phyloP scores from a whole-genome alignment of 371 early-diverging fungal species.

The Mortierella sp. region DNA sequence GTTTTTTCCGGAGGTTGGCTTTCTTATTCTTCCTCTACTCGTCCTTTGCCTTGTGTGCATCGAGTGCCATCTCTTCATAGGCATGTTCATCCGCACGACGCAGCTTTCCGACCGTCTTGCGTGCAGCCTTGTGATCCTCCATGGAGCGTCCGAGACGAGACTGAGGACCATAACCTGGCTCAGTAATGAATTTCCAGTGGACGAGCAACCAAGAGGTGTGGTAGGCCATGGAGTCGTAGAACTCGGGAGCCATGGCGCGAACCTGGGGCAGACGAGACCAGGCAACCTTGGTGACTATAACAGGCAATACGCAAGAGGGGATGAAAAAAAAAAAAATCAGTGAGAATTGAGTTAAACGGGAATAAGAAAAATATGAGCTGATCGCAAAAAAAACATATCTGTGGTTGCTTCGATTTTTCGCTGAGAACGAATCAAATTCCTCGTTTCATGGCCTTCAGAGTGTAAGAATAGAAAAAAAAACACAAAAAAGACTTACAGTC shows the following conservation, averaged over 20 bases:
- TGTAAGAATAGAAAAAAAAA: conserved; percentile 7
- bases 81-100: conserved; percentile 50
- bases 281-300: conserved; percentile 71
- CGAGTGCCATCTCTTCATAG: conserved; percentile 50
- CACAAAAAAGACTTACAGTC: conserved; percentile 74
- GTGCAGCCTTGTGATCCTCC: conserved; percentile 76
- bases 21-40: conserved; percentile 4
- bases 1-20: too few species aligned
- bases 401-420: too few species aligned
- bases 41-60: conserved; percentile 34
- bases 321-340: not conserved
- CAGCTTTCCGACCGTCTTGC: conserved; percentile 59
- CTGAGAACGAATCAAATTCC: conserved; percentile 17
- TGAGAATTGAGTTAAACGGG: conserved; percentile 1
- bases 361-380: conserved; percentile 1
- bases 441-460: not conserved
- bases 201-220: conserved; percentile 93
- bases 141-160: conserved; percentile 82
- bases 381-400: too few species aligned
- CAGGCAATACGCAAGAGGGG: not conserved
- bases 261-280: conserved; percentile 91
- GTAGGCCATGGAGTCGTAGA: conserved; percentile 86
- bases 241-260: conserved; percentile 87
- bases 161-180: conserved; percentile 82
- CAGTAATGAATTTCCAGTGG: conserved; percentile 83